Conservation (phyloP, 352 stramenopile genomes). For the Phytophthora uliginosa region DNA sequence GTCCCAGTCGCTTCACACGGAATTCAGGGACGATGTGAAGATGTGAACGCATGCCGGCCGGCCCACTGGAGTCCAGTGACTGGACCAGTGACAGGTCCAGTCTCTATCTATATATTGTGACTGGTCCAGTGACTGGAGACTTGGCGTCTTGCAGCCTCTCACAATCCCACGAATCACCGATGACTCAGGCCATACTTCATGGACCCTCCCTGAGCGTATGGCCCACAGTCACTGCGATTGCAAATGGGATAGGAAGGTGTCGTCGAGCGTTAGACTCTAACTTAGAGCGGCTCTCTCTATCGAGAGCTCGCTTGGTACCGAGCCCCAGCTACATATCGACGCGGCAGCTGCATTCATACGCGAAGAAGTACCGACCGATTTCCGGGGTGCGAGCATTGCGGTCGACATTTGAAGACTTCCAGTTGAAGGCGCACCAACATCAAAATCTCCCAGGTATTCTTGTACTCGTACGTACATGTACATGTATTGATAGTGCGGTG, state of each 20-base stretch:
- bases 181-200: background rate
- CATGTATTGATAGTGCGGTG: no score
- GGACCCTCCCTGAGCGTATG: slow-evolving; percentile 10
- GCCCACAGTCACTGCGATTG: slow-evolving; percentile 4
- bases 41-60: slow-evolving; percentile 22
- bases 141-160: background rate
- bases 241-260: slow-evolving; percentile 17
- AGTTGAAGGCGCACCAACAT: background rate
- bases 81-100: no score
- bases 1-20: slow-evolving; percentile 9
- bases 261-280: no score
- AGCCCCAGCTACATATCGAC: no score
- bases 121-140: no score
- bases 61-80: slow-evolving; percentile 17
- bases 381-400: slow-evolving; percentile 1
- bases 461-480: no score
- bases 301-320: no score
- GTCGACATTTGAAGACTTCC: background rate
- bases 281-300: background rate
- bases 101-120: no score
- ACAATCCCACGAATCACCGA: slow-evolving; percentile 18
- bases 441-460: background rate
- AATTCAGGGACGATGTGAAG: slow-evolving; percentile 29
- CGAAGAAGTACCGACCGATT: slow-evolving; percentile 8
- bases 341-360: slow-evolving; percentile 9